phyloP scores from a whole-genome alignment of 176 grass and related monocot species.

The Avena atlantica region DNA sequence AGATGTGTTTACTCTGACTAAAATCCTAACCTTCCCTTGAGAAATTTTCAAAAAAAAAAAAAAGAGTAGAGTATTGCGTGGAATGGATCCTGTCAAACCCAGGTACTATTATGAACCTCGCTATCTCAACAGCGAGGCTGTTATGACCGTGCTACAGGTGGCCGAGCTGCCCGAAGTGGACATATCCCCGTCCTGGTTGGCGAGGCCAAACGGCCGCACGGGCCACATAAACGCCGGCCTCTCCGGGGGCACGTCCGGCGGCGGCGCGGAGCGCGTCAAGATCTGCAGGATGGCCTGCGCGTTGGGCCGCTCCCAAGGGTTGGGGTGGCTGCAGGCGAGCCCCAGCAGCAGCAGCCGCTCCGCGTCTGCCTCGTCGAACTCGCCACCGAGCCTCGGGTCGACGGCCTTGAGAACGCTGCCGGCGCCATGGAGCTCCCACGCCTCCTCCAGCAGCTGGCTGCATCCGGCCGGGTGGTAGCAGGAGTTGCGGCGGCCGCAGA shows the following conservation, averaged over 20 bases:
- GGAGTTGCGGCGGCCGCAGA: constrained; percentile 8
- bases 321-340: not conserved
- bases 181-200: not conserved
- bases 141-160: constrained; percentile 3
- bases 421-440: constrained; percentile 2
- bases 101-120: not conserved
- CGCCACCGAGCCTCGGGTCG: constrained; percentile 5
- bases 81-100: no score
- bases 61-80: no score
- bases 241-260: not conserved
- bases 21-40: no score
- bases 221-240: constrained; percentile 19
- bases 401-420: not conserved
- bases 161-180: not conserved
- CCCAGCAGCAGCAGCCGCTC: constrained; percentile 8
- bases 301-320: not conserved
- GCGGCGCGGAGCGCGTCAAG: constrained; percentile 6
- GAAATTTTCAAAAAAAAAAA: no score
- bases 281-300: constrained; percentile 17
- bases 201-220: not conserved
- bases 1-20: no score
- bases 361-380: constrained; percentile 4
- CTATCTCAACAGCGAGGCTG: not conserved
- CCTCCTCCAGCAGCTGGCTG: constrained; percentile 16
- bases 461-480: constrained; percentile 5